These are phyloP conservation scores for Chaetothyriales sp. DNA, from an alignment of 2,329 filamentous ascomycete genomes.

Conservation along the genomic window DNA sequence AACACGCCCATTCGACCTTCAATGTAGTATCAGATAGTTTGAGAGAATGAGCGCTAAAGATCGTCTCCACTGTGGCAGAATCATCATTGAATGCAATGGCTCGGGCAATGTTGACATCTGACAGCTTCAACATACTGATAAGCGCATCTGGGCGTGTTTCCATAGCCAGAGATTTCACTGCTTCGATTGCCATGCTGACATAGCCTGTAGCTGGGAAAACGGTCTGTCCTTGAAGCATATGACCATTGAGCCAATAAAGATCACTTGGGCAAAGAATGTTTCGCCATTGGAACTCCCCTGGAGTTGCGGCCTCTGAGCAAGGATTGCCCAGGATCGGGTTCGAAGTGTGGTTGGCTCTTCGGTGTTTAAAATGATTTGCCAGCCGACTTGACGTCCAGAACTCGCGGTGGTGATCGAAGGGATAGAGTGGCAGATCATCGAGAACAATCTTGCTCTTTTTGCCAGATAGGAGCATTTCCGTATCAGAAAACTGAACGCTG, in stretches of 20 bases:
- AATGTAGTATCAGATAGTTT: not conserved
- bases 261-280: conserved; percentile 30
- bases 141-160: not conserved
- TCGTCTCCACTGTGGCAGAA: not conserved
- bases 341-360: not conserved
- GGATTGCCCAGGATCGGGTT: conserved; percentile 6
- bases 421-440: conserved; percentile 30
- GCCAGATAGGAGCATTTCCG: conserved; percentile 1
- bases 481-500: not conserved
- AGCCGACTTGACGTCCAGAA: conserved; percentile 24
- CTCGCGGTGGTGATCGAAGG: conserved; percentile 35
- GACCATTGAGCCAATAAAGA: conserved; percentile 36
- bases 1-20: not conserved
- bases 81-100: not conserved
- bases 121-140: not conserved
- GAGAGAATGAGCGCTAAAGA: not conserved
- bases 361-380: not conserved
- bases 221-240: conserved; percentile 26
- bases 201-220: conserved; percentile 23
- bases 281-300: conserved; percentile 29
- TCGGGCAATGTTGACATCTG: not conserved
- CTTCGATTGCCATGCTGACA: conserved; percentile 20
- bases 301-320: conserved; percentile 12
- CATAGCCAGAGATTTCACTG: conserved; percentile 1
- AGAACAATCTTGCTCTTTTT: conserved; percentile 4